These are phyloP conservation scores for Kurtzmaniella cleridarum DNA, from an alignment of 805 yeast genomes.

Conservation along the genomic window DNA sequence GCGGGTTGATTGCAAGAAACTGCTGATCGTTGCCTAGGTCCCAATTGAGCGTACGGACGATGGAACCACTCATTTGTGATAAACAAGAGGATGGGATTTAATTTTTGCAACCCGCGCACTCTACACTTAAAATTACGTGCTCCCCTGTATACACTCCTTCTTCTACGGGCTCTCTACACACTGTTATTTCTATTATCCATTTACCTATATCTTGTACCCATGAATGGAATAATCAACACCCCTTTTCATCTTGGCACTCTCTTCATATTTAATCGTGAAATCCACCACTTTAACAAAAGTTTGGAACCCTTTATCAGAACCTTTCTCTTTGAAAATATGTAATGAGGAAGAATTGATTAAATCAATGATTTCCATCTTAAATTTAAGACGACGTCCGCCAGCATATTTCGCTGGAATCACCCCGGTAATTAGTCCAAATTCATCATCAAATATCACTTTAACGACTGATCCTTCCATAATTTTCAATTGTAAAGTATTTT, in stretches of 20 bases:
- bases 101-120: too few relatives aligned
- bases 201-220: too few relatives aligned
- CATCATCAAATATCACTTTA: conserved; percentile 38
- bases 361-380: conserved; percentile 39
- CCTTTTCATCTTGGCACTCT: conserved; percentile 8
- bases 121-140: too few relatives aligned
- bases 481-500: conserved; percentile 40
- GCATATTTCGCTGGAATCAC: conserved; percentile 43
- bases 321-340: conserved; percentile 39
- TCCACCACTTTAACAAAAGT: conserved; percentile 39
- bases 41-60: conserved; percentile 58
- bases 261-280: conserved; percentile 42
- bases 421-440: conserved; percentile 40
- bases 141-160: too few relatives aligned
- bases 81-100: too few relatives aligned
- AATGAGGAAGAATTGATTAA: conserved; percentile 34
- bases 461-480: conserved; percentile 46
- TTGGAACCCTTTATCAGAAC: conserved; percentile 41
- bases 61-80: conserved; percentile 49
- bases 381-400: conserved; percentile 44
- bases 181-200: too few relatives aligned
- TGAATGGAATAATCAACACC: too few relatives aligned
- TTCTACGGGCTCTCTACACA: too few relatives aligned
- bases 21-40: conserved; percentile 50
- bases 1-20: conserved; percentile 66